Evolutionary conservation across 495 filamentous ascomycete species (phyloP), one percentile per base, ranked within the genome.

Genomic region (Talaromyces proteolyticus): DNA sequence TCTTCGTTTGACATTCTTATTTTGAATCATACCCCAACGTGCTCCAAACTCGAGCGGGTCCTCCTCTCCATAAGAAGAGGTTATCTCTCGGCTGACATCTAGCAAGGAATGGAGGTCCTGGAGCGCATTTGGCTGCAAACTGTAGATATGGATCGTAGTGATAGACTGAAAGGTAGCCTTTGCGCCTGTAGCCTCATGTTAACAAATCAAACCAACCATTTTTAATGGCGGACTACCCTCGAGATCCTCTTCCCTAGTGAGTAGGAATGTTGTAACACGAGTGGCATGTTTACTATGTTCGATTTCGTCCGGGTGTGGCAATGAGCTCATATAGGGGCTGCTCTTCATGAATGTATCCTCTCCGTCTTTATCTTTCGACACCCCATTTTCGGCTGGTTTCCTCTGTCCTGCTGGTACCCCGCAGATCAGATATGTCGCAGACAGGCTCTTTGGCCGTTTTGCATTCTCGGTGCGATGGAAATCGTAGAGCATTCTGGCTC

Each of bases 351-450:
- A 71, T 8, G 80, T 77, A 59, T 94, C 87, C n/a, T 78, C 84
- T 52, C 81, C 80, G 49, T n/a, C 29, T 34, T 34, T 14, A 14
- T 76, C 66, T 42, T 60, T 58, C 0, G 37, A 26, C 14, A 45
- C 58, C 20, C 51, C 64, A 42, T 74, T 75, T 44, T 52, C 55
- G 50, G 60, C 52, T 44, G 50, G 50, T 26, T 55, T 59, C 61
- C 78, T 49, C n/a, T 52, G 46, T 3, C 53, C 25, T 34, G 60
- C 68, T 34, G 71, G 75, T 36, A 69, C 62, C 18, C 93, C 93
- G 48, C 84, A 82, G 20, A 97, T 59, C 42, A 97, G 68, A 62
- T 96, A 98, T 16, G 89, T 95, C 48, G 93, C 92, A 68, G 91
- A 82, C 36, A 97, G 75, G 29, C 76, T 79, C 11, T 77, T 75